phyloP scores from a whole-genome alignment of 164 flowering plant genomes.

The Liquidambar formosana region DNA sequence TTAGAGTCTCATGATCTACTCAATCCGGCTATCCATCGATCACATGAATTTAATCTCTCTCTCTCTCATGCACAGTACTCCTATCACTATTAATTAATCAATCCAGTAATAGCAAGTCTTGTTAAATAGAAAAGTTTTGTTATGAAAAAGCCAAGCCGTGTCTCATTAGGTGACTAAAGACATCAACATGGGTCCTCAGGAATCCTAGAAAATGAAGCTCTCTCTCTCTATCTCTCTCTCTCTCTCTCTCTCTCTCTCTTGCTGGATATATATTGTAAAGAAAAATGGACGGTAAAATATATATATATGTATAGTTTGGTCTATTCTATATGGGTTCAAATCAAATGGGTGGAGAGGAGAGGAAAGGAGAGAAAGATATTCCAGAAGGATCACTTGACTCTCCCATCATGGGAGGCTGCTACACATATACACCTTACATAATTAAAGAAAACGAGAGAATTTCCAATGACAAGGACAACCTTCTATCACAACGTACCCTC shows the following conservation, averaged over 20 bases:
- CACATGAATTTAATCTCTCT: background rate
- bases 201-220: slow-evolving; percentile 3
- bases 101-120: background rate
- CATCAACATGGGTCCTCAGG: slow-evolving; percentile 16
- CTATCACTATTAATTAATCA: too few relatives aligned
- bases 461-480: slow-evolving; percentile 7
- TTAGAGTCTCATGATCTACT: too few relatives aligned
- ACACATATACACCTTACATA: background rate
- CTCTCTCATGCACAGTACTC: background rate
- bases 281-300: background rate
- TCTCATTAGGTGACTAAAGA: slow-evolving; percentile 23
- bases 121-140: slow-evolving; percentile 3
- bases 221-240: slow-evolving; percentile 5
- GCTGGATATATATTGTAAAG: background rate
- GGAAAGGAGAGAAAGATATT: slow-evolving; percentile 3
- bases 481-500: background rate
- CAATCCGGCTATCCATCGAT: too few relatives aligned
- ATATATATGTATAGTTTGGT: slow-evolving; percentile 1
- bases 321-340: slow-evolving; percentile 4
- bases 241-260: slow-evolving; percentile 1
- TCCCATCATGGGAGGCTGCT: slow-evolving; percentile 2
- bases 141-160: slow-evolving; percentile 36
- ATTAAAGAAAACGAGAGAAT: background rate
- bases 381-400: slow-evolving; percentile 16
- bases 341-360: slow-evolving; percentile 1